Conservation (phyloP, 2,329 filamentous ascomycete genomes). For the Aspergillus pseudotamarii region DNA sequence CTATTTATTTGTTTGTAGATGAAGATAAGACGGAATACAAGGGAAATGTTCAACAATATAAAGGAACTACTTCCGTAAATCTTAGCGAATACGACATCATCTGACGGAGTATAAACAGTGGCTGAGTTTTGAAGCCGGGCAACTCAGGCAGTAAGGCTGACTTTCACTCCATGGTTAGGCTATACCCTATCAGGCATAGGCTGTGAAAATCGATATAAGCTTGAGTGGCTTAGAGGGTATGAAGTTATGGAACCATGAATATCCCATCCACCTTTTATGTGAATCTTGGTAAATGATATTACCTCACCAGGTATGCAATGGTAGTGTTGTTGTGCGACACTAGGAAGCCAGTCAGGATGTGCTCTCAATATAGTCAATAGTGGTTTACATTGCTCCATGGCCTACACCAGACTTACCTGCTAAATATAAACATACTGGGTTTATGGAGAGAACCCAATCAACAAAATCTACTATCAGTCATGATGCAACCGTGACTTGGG, state of each 20-base stretch:
- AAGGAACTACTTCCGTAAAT: background rate
- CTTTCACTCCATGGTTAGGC: background rate
- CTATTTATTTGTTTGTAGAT: background rate
- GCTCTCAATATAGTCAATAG: no score
- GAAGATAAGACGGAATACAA: background rate
- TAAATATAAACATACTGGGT: no score
- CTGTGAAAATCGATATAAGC: background rate
- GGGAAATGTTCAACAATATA: background rate
- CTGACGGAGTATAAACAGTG: background rate
- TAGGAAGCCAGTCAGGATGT: no score
- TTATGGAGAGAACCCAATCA: no score
- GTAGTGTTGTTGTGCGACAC: no score
- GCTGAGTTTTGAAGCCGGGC: background rate
- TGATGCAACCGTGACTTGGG: constrained; percentile 27
- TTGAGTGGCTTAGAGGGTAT: background rate
- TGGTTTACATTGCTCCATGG: no score
- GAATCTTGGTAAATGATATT: background rate
- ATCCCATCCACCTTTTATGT: background rate
- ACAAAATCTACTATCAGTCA: constrained; percentile 16
- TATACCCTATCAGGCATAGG: background rate
- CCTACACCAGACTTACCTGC: no score
- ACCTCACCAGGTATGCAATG: background rate
- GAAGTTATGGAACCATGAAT: background rate
- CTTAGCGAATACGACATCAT: background rate
- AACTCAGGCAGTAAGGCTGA: background rate